A percentile compares a stretch with the other conserved stretches of the same genome.
Conservation (phyloP, 1,284 basidiomycete genomes). For the Apiotrichum siamense region DNA sequence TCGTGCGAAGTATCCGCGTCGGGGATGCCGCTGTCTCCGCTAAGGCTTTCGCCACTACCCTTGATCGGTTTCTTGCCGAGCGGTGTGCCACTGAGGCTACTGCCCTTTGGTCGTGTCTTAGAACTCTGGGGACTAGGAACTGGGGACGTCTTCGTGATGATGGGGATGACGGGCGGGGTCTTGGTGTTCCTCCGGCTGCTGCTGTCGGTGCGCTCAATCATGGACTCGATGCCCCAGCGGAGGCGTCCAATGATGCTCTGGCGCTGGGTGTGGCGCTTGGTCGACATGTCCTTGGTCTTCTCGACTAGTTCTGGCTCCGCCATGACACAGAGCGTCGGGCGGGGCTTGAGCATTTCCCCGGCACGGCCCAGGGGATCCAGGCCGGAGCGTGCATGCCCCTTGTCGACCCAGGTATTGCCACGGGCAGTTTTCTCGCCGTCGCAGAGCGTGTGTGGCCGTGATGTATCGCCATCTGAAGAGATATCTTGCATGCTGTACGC, state of each 20-base stretch:
- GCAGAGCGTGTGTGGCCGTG: background rate
- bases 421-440: slow-evolving; percentile 14
- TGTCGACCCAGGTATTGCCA: slow-evolving; percentile 29
- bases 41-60: too few species aligned
- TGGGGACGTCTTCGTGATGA: too few species aligned
- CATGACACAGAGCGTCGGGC: slow-evolving; percentile 31
- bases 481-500: too few species aligned
- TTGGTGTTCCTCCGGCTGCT: too few species aligned
- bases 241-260: slow-evolving; percentile 9
- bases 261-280: background rate
- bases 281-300: background rate
- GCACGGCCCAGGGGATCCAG: slow-evolving; percentile 20
- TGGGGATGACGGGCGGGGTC: too few species aligned
- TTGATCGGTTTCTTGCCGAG: too few species aligned
- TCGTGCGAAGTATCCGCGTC: background rate
- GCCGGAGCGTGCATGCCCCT: slow-evolving; percentile 29
- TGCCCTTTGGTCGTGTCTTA: background rate
- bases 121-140: too few species aligned
- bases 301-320: background rate
- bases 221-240: slow-evolving; percentile 27
- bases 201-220: too few species aligned
- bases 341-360: slow-evolving; percentile 35
- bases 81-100: background rate
- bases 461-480: background rate
- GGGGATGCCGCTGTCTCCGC: too few species aligned